Evolutionary conservation across 495 filamentous ascomycete genomes (phyloP).

Genomic region (Aspergillus coremiiformis): DNA sequence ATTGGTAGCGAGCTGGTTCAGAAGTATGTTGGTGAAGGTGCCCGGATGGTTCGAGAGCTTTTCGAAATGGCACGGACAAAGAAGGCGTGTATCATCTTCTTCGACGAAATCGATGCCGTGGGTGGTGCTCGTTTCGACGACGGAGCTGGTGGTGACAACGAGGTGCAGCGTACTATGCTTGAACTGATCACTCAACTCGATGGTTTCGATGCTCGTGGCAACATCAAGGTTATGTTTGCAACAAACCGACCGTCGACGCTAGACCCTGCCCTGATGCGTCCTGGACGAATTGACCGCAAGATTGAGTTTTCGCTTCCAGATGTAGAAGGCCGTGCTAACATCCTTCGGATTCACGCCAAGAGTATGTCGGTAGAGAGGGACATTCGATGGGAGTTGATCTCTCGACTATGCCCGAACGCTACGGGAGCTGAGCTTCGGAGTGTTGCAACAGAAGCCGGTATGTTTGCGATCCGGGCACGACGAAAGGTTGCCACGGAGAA

Average conservation of each 20-base stretch:
- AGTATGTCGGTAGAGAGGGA: conserved; percentile 98
- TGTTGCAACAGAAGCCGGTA: conserved; percentile 98
- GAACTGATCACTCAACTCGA: conserved; percentile 97
- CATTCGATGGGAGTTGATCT: conserved; percentile 97
- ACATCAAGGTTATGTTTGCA: conserved; percentile 99
- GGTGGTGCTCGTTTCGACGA: conserved; percentile 98
- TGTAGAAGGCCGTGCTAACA: conserved; percentile 93
- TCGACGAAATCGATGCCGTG: conserved; percentile 97
- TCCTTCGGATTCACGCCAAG: conserved; percentile 97
- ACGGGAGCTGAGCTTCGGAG: conserved; percentile 91
- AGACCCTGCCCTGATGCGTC: conserved; percentile 93
- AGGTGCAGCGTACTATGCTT: conserved; percentile 98
- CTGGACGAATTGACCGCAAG: conserved; percentile 96
- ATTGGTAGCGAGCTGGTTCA: conserved; percentile 96
- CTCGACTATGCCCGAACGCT: conserved; percentile 89
- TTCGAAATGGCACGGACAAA: conserved; percentile 99
- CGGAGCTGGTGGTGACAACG: conserved; percentile 95
- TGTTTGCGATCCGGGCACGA: conserved; percentile 95
- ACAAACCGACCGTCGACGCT: conserved; percentile 95
- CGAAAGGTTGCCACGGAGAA: conserved; percentile 99
- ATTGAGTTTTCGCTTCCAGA: conserved; percentile 98
- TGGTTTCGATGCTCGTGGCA: conserved; percentile 93
- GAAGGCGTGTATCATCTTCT: conserved; percentile 99
- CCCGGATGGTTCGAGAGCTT: conserved; percentile 94
- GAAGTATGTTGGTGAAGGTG: conserved; percentile 97